Evolutionary conservation across 306 rosid species (phyloP), one percentile per base, ranked within the genome.

Genomic region (Sechiopsis laciniata): DNA sequence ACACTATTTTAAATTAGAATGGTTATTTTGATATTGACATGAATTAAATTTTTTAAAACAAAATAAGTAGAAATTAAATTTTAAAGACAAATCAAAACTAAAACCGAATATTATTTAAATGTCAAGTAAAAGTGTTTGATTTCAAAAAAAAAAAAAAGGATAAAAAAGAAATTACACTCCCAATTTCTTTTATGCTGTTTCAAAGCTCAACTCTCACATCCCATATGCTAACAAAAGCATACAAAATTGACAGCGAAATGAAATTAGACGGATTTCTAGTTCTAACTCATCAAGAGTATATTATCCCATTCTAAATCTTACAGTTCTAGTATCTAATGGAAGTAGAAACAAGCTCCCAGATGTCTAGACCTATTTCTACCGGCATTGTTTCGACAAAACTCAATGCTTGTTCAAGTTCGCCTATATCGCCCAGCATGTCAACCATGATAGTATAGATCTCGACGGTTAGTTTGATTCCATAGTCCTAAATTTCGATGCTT

Each of bases 371-470:
- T 0, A 91, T 88, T 79, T 82, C 79, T 42, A 81, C 51, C 12
- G 84, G 84, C 95, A 92, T 92, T 20, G 64, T 64, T 74, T 75
- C 58, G 51, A 87, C 84, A 79, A 92, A 92, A 37, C 81, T 64
- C 11, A 87, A 74, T 48, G 91, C 95, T 78, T 55, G 79, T 75
- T 87, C 77, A 19, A 90, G 91, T 80, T 83, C 76, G 20, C 93
- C 93, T 17, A 87, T 83, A 77, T 84, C 76, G 72, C 88, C 91
- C 53, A 90, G 75, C 88, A 92, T 75, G 77, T 92, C 95, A 24
- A 88, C 96, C 52, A 88, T 84, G 63, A 91, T 82, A 78, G 88
- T 88, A 81, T 90, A 90, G 13, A 88, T 85, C 79, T 90, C 96
- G 55, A 78, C 80, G 0, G 95, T 84, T 65, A 88, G 92, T 84